phyloP scores from a whole-genome alignment of 139 green algal species.

The Chlamydomonas sp. region DNA sequence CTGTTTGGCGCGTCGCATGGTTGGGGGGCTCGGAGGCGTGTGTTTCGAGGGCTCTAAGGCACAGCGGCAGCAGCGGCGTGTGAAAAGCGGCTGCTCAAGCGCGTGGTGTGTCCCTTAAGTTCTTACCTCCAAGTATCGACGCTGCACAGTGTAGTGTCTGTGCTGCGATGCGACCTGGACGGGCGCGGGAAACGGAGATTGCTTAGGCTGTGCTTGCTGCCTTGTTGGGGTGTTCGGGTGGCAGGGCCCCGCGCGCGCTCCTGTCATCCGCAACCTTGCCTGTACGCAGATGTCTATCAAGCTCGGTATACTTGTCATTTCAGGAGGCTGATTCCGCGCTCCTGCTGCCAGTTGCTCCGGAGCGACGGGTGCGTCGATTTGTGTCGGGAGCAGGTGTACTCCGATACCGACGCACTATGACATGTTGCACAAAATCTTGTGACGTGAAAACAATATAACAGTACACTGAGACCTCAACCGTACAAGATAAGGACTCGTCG shows the following conservation, averaged over 20 bases:
- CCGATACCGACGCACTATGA: no score
- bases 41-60: not conserved
- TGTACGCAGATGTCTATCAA: constrained; percentile 22
- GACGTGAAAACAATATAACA: not conserved
- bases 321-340: not conserved
- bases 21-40: not conserved
- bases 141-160: constrained; percentile 8
- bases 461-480: not conserved
- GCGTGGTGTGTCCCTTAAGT: not conserved
- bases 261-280: not conserved
- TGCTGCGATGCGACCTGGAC: not conserved
- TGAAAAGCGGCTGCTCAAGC: not conserved
- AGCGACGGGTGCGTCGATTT: no score
- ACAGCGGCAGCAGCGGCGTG: not conserved
- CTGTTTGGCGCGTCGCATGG: no score
- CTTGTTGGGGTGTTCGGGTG: no score
- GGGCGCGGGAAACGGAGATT: no score
- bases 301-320: not conserved
- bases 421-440: not conserved
- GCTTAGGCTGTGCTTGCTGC: no score
- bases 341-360: not conserved
- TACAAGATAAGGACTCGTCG: no score
- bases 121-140: constrained; percentile 9
- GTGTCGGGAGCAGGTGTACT: no score
- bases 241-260: not conserved